Conservation (phyloP, 2,329 filamentous ascomycete species). For the Tympanopsis confertula region DNA sequence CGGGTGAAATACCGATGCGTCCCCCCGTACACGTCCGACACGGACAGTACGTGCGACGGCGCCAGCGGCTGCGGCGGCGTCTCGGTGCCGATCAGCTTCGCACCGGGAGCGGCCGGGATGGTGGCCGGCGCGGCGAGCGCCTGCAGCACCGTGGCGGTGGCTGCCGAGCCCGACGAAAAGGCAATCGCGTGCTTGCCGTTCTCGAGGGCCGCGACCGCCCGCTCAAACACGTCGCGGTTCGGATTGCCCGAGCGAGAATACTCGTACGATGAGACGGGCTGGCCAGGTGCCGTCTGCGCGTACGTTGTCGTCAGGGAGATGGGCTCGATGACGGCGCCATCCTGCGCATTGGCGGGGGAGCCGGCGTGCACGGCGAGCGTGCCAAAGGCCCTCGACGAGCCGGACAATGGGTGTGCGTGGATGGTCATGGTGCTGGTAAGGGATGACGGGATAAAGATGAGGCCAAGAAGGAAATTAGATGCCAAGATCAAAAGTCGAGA, state of each 20-base stretch:
- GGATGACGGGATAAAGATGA: constrained; percentile 5
- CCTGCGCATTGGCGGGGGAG: constrained; percentile 76
- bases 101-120: constrained; percentile 50
- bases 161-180: constrained; percentile 86
- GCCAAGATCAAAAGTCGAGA: neutral
- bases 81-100: constrained; percentile 51
- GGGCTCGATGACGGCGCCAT: constrained; percentile 88
- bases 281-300: constrained; percentile 77
- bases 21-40: constrained; percentile 94
- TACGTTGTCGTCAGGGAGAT: constrained; percentile 96
- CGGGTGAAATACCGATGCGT: constrained; percentile 99
- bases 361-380: constrained; percentile 93
- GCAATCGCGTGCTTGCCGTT: constrained; percentile 85
- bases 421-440: constrained; percentile 9
- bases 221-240: constrained; percentile 90
- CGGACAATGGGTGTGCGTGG: constrained; percentile 31
- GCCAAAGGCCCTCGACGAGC: constrained; percentile 68
- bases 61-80: constrained; percentile 53
- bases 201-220: constrained; percentile 81
- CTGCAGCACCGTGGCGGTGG: constrained; percentile 86
- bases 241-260: constrained; percentile 91
- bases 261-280: constrained; percentile 80
- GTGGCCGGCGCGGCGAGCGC: constrained; percentile 56
- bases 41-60: constrained; percentile 87
- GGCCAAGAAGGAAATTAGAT: neutral